Percentiles rank a stretch among this genome's conserved stretches.
Evolutionary conservation across 345 rosid genomes (phyloP).

Genomic region (Aquilaria malaccensis): DNA sequence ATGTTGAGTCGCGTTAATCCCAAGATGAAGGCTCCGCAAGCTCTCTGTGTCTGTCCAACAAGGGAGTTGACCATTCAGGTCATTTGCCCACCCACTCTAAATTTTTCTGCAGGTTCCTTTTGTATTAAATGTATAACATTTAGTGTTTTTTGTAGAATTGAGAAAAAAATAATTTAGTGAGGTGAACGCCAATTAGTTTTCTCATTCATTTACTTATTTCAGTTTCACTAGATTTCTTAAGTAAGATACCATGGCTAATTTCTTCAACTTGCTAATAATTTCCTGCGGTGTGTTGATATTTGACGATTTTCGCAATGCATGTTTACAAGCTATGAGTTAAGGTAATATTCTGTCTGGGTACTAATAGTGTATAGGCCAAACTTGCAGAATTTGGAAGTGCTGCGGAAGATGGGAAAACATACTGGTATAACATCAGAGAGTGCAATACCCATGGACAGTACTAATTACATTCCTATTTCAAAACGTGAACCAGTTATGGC

Average conservation of each 20-base stretch:
- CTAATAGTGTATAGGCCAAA: constrained; percentile 1
- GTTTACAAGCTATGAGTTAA: neutral
- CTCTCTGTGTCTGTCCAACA: constrained; percentile 94
- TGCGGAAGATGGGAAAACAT: constrained; percentile 87
- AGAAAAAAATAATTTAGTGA: too few relatives aligned
- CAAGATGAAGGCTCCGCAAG: constrained; percentile 51
- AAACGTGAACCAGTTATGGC: constrained; percentile 43
- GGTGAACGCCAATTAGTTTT: too few relatives aligned
- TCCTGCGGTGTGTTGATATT: neutral
- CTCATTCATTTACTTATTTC: too few relatives aligned
- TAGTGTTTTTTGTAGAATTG: too few relatives aligned
- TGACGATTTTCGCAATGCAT: neutral
- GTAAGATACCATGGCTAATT: too few relatives aligned
- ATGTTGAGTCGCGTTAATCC: constrained; percentile 89
- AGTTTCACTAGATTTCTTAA: too few relatives aligned
- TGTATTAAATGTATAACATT: too few relatives aligned
- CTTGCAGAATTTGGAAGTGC: constrained; percentile 82
- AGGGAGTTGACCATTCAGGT: constrained; percentile 95
- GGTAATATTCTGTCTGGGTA: neutral
- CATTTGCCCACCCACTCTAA: neutral
- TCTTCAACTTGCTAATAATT: too few relatives aligned
- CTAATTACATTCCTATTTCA: constrained; percentile 25
- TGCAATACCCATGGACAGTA: constrained; percentile 63
- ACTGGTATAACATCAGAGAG: constrained; percentile 67
- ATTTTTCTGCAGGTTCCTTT: neutral